Evolutionary conservation across 2,329 filamentous ascomycete genomes (phyloP), one percentile per base, ranked within the genome.

Genomic region (Pseudocercospora fuligena): DNA sequence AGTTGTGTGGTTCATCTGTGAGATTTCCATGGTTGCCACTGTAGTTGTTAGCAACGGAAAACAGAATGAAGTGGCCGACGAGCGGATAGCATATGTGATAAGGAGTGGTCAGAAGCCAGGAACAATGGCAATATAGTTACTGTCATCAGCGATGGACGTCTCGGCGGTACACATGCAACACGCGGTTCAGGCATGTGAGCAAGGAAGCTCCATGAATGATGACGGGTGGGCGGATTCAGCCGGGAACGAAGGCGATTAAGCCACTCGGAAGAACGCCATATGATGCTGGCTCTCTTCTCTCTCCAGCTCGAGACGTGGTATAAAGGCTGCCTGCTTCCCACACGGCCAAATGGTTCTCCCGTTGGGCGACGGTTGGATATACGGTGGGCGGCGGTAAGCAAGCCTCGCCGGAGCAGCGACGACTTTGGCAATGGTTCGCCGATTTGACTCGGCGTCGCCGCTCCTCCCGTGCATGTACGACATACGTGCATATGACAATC

Each of bases 1-100:
- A 21, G 65, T 68, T 5, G 68, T 63, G 12, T 61, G 47, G 31
- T 66, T 63, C 16, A 70, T 40, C 8, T 46, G 16, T 2, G 57
- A 56, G 23, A 69, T 8, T 53, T 66, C 63, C 72, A 74, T 74
- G 16, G 16, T 56, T 31, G 51, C 25, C 40, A 43, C 40, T 43
- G 40, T 43, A 16, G 12, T 56, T 21, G 25, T 16, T 31, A 11
- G 27, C 51, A n/a, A 56, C 8, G 19, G 47, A 12, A 21, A 25
- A 25, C 21, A 51, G 21, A 23, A 21, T 11, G 1, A 51, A 6
- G 23, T 51, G 47, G 47, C 25, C 5, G 47, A 23, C 19, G 47
- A 51, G 23, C 9, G 9, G 47, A 25, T 9, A 3, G 23, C 47
- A 51, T 51, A 8, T 51, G 23, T 5, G 23, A 25, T 23, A 27